These are phyloP conservation scores for Sporothrix globosa DNA, from an alignment of 2,329 filamentous ascomycete species.

Conservation along the genomic window DNA sequence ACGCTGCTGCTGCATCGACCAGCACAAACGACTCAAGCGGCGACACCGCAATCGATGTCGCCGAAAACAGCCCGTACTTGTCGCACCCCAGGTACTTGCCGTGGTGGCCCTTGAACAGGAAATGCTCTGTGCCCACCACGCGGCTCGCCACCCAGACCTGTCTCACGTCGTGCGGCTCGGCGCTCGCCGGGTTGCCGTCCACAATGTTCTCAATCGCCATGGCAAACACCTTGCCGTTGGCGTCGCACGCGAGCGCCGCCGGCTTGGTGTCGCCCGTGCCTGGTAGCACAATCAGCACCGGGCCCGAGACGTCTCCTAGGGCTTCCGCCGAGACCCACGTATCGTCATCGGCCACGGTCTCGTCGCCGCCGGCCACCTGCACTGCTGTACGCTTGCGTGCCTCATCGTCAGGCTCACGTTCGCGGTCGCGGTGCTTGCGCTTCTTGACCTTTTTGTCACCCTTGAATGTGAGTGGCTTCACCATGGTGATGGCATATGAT, in stretches of 20 bases:
- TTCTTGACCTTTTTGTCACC: constrained; percentile 96
- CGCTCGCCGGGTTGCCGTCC: constrained; percentile 77
- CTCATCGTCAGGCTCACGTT: constrained; percentile 51
- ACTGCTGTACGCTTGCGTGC: constrained; percentile 45
- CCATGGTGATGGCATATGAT: constrained; percentile 56
- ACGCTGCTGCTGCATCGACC: constrained; percentile 64
- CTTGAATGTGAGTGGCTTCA: constrained; percentile 92
- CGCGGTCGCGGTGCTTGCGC: constrained; percentile 70
- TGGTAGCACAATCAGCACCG: constrained; percentile 79
- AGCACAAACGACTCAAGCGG: constrained; percentile 79
- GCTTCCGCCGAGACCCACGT: constrained; percentile 88
- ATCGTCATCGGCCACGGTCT: constrained; percentile 66
- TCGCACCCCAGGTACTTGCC: constrained; percentile 87
- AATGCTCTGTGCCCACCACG: constrained; percentile 77
- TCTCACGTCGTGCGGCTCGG: constrained; percentile 92
- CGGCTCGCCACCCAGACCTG: constrained; percentile 93
- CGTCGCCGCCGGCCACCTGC: constrained; percentile 44
- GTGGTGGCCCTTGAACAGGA: constrained; percentile 88
- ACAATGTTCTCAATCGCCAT: constrained; percentile 84
- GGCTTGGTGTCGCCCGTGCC: constrained; percentile 61
- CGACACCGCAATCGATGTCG: constrained; percentile 78
- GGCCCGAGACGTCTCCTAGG: constrained; percentile 74
- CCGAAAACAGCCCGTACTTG: constrained; percentile 76
- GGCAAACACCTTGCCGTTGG: constrained; percentile 82
- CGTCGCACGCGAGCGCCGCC: constrained; percentile 80